phyloP scores from a whole-genome alignment of 495 filamentous ascomycete species.

The Penicillium fimorum region DNA sequence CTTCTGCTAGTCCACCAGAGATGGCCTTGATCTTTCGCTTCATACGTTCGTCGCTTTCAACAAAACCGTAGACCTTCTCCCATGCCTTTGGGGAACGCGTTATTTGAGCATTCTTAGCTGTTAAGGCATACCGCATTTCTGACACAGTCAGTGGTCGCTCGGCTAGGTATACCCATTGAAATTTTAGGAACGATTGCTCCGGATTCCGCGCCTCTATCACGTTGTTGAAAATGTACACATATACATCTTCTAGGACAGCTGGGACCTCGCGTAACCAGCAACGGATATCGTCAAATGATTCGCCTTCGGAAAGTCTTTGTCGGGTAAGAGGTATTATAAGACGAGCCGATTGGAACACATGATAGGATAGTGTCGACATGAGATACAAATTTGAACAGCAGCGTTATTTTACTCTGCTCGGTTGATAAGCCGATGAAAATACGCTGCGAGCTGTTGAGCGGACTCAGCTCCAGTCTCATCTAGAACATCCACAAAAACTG shows the following conservation, averaged over 20 bases:
- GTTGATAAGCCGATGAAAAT: constrained; percentile 16
- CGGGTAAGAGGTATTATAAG: too few relatives aligned
- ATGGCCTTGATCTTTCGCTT: constrained; percentile 11
- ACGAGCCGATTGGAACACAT: too few relatives aligned
- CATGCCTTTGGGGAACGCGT: too few relatives aligned
- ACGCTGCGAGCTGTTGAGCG: constrained; percentile 6
- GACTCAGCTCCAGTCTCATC: constrained; percentile 21
- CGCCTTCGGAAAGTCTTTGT: too few relatives aligned
- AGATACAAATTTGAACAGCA: constrained; percentile 17
- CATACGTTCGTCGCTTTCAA: constrained; percentile 15
- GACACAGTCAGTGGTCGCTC: constrained; percentile 17
- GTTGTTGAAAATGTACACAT: constrained; percentile 13
- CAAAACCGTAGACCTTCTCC: neutral
- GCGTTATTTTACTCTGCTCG: neutral
- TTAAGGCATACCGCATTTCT: constrained; percentile 19
- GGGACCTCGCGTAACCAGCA: constrained; percentile 11
- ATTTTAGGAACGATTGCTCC: constrained; percentile 10
- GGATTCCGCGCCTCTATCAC: constrained; percentile 7
- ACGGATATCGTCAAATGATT: constrained; percentile 11
- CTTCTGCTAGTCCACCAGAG: constrained; percentile 17
- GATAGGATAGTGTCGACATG: constrained; percentile 21
- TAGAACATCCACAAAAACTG: constrained; percentile 22
- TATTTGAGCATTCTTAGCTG: too few relatives aligned
- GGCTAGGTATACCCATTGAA: constrained; percentile 20
- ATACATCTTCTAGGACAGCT: constrained; percentile 10